Evolutionary conservation across 257 asterid species (phyloP).

Genomic region (Lavandula angustifolia): DNA sequence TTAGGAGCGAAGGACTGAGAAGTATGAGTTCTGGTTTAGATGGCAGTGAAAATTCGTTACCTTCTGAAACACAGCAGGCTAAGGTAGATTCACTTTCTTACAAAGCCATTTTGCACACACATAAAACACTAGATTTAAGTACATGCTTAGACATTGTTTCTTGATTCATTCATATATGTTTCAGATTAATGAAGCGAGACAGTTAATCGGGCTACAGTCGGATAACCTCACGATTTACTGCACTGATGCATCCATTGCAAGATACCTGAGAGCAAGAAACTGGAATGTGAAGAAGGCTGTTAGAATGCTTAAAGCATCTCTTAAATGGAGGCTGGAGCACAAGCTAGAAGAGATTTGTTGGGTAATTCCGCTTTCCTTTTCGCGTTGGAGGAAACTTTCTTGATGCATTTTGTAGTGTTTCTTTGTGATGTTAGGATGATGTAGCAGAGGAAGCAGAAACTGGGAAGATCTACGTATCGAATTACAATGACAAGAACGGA

Average conservation of each 20-base stretch:
- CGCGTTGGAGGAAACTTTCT: not conserved
- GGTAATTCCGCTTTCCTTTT: conserved; percentile 47
- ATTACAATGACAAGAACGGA: conserved; percentile 72
- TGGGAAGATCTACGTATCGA: conserved; percentile 81
- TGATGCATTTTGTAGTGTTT: too few species aligned
- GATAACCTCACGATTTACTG: conserved; percentile 63
- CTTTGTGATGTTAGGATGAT: conserved; percentile 60
- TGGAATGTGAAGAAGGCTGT: conserved; percentile 91
- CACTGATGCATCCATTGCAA: conserved; percentile 62
- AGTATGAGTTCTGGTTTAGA: conserved; percentile 50
- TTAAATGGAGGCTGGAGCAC: conserved; percentile 78
- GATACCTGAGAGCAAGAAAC: conserved; percentile 80
- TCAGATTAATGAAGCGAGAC: conserved; percentile 81
- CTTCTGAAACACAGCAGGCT: conserved; percentile 49
- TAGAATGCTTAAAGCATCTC: conserved; percentile 80
- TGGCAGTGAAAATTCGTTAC: conserved; percentile 47
- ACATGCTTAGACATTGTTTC: too few species aligned
- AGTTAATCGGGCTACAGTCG: conserved; percentile 62
- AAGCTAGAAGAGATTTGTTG: conserved; percentile 83
- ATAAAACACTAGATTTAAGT: not conserved
- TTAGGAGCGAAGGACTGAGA: too few species aligned
- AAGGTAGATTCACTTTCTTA: conserved; percentile 47
- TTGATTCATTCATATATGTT: conserved; percentile 22
- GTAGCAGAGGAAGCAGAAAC: conserved; percentile 88
- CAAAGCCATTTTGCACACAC: not conserved